Conservation (phyloP, 2,329 filamentous ascomycete species). For the Alternaria gaisen region DNA sequence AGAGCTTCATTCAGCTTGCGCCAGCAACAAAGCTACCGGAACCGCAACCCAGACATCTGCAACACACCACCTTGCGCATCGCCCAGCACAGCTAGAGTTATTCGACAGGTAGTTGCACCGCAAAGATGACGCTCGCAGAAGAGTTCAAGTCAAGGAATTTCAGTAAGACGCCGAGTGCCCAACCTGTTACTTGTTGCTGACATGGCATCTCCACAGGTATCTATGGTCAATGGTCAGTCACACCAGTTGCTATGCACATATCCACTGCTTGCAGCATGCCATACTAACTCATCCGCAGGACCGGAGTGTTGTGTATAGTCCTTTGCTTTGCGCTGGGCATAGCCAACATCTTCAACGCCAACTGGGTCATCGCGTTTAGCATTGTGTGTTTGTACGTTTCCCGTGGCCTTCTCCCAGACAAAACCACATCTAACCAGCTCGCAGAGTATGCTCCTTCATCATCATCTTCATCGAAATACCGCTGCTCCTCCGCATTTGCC, state of each 20-base stretch:
- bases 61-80: conserved; percentile 16
- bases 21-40: conserved; percentile 30
- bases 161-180: conserved; percentile 58
- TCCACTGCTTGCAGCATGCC: neutral
- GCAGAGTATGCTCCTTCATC: conserved; percentile 58
- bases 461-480: conserved; percentile 75
- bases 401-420: neutral
- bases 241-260: neutral
- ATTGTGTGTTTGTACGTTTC: conserved; percentile 59
- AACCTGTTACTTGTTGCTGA: conserved; percentile 40
- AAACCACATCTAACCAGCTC: conserved; percentile 10
- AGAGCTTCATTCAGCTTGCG: conserved; percentile 39
- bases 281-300: conserved; percentile 51
- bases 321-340: conserved; percentile 74
- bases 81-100: neutral
- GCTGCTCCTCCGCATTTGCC: conserved; percentile 95
- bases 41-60: conserved; percentile 12
- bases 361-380: conserved; percentile 66
- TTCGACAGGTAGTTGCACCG: conserved; percentile 8
- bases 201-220: conserved; percentile 61
- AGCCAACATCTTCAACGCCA: conserved; percentile 72
- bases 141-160: conserved; percentile 73
- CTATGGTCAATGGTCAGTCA: conserved; percentile 72
- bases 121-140: conserved; percentile 66
- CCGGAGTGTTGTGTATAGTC: conserved; percentile 68